These are phyloP conservation scores for Cymbomonas tetramitiformis DNA, from an alignment of 139 green algal genomes.

Conservation along the genomic window DNA sequence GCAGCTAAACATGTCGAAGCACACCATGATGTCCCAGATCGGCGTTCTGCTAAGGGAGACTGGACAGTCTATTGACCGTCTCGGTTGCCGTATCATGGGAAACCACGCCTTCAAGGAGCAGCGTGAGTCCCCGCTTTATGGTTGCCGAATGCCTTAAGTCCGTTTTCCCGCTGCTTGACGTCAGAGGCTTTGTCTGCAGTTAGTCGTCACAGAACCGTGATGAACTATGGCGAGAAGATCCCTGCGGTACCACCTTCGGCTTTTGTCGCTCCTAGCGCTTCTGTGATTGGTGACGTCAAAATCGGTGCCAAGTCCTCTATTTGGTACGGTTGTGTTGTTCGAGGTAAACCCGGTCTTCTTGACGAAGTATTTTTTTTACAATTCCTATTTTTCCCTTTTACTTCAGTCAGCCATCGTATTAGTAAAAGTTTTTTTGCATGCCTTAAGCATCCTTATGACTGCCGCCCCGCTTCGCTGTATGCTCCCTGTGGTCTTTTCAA, in stretches of 20 bases:
- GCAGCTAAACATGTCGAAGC: neutral
- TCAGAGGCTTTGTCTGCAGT: too few species aligned
- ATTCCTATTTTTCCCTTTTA: constrained; percentile 3
- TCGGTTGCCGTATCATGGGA: constrained; percentile 69
- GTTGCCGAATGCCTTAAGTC: too few species aligned
- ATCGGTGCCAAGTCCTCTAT: constrained; percentile 64
- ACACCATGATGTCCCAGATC: constrained; percentile 45
- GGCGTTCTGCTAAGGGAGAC: constrained; percentile 75
- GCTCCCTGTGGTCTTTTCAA: neutral
- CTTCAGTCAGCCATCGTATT: neutral
- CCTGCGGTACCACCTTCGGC: constrained; percentile 40
- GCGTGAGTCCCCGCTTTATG: constrained; percentile 50
- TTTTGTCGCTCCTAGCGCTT: constrained; percentile 76
- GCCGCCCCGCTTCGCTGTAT: too few species aligned
- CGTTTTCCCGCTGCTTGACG: too few species aligned
- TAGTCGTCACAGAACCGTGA: constrained; percentile 35
- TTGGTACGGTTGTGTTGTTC: constrained; percentile 76
- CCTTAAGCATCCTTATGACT: too few species aligned
- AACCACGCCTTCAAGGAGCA: constrained; percentile 72
- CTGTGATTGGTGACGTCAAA: constrained; percentile 67
- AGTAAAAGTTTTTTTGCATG: too few species aligned
- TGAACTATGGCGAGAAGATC: constrained; percentile 42
- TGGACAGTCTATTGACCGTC: constrained; percentile 73
- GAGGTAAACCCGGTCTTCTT: too few species aligned
- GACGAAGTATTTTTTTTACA: neutral